phyloP scores from a whole-genome alignment of 2,329 filamentous ascomycete species.

The Diplodia mutila region DNA sequence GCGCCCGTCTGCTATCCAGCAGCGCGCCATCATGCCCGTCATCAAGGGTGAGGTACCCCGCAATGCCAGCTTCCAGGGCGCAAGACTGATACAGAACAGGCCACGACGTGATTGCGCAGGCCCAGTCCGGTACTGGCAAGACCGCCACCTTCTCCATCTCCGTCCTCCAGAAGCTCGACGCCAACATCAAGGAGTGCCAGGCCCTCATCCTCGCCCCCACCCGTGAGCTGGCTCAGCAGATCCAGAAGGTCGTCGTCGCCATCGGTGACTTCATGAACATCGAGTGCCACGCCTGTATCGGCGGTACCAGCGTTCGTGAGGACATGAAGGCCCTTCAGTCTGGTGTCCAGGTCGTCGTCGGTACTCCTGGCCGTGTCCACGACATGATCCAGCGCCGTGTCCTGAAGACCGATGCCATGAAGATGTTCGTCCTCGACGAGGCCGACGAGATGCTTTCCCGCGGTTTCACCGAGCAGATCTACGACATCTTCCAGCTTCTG shows the following conservation, averaged over 20 bases:
- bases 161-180: constrained; percentile 97
- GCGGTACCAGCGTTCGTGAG: constrained; percentile 95
- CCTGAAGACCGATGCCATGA: constrained; percentile 96
- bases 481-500: constrained; percentile 99
- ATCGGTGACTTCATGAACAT: constrained; percentile 99
- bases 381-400: constrained; percentile 99
- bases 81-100: constrained; percentile 50
- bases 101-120: constrained; percentile 99
- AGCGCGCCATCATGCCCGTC: constrained; percentile 99
- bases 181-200: constrained; percentile 93
- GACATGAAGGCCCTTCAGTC: constrained; percentile 98
- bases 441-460: constrained; percentile 99
- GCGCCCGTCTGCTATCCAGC: constrained; percentile 98
- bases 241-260: constrained; percentile 98
- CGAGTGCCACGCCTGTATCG: constrained; percentile 98
- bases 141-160: constrained; percentile 99
- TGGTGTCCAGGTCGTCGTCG: constrained; percentile 95
- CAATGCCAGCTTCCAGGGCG: neutral
- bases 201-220: constrained; percentile 97
- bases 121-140: constrained; percentile 99
- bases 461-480: constrained; percentile 99
- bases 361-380: constrained; percentile 96
- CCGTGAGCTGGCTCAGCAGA: constrained; percentile 98
- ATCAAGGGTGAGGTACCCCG: constrained; percentile 80
- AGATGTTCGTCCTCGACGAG: constrained; percentile 99